phyloP scores from a whole-genome alignment of 768 basidiomycete species.

The Podaxis sp. region DNA sequence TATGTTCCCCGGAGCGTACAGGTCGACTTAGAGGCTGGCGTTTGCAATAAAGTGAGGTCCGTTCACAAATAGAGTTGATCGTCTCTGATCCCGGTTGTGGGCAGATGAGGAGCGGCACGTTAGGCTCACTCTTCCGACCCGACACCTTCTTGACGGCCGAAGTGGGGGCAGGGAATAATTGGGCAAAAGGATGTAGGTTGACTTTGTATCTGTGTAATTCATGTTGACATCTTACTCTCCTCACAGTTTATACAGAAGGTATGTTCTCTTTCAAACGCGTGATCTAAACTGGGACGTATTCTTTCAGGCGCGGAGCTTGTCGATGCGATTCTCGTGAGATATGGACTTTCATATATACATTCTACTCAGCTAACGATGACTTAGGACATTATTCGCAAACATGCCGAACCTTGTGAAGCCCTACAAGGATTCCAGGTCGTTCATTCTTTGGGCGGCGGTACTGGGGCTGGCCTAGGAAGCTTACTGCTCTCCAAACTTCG shows the following conservation, averaged over 20 bases:
- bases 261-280: constrained; percentile 13
- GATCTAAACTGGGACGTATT: not conserved
- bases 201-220: not conserved
- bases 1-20: constrained; percentile 91
- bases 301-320: constrained; percentile 82
- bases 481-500: constrained; percentile 79
- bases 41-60: constrained; percentile 68
- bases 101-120: constrained; percentile 65
- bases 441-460: constrained; percentile 91
- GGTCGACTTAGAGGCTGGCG: constrained; percentile 87
- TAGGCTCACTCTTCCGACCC: constrained; percentile 81
- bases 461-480: constrained; percentile 83
- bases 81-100: constrained; percentile 2
- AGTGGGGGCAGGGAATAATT: constrained; percentile 84
- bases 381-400: constrained; percentile 74
- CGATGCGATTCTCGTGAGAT: constrained; percentile 68
- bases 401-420: constrained; percentile 80
- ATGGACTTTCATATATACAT: not conserved
- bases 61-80: not conserved
- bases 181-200: constrained; percentile 89
- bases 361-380: not conserved
- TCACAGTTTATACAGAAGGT: constrained; percentile 86
- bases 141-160: constrained; percentile 77
- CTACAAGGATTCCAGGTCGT: constrained; percentile 91
- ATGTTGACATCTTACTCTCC: constrained; percentile 3